Evolutionary conservation across 148 eudicot species (phyloP).

Genomic region (Rhododendron ovatum): DNA sequence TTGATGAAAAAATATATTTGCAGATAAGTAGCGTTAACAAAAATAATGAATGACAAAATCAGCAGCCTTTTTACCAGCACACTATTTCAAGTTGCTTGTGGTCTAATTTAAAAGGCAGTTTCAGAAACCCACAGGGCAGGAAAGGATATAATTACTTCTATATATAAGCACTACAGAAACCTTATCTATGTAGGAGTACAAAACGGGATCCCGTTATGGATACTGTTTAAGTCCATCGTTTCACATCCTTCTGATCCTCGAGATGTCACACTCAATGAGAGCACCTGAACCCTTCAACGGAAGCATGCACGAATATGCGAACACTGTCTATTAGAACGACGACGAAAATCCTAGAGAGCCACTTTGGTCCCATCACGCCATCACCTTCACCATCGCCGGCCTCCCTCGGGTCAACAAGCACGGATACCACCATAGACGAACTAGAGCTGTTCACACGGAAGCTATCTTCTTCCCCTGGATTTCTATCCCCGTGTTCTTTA

Average conservation of each 20-base stretch:
- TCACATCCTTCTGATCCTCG: slow-evolving; percentile 20
- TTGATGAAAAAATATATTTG: no score
- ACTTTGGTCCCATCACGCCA: slow-evolving; percentile 62
- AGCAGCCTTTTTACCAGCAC: no score
- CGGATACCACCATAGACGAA: slow-evolving; percentile 83
- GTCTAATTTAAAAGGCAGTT: no score
- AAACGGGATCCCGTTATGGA: slow-evolving; percentile 28
- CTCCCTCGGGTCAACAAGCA: slow-evolving; percentile 91
- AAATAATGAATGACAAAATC: no score
- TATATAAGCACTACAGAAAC: not conserved
- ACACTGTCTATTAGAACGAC: slow-evolving; percentile 91
- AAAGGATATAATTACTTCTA: not conserved
- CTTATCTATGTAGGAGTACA: slow-evolving; percentile 36
- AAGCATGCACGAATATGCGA: slow-evolving; percentile 86
- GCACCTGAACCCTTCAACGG: slow-evolving; percentile 69
- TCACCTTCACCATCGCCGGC: slow-evolving; percentile 62
- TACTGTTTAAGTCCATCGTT: not conserved
- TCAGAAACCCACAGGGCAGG: not conserved
- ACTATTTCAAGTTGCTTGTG: no score
- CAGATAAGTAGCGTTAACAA: no score
- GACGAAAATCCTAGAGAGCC: slow-evolving; percentile 72
- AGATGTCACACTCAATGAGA: slow-evolving; percentile 57
- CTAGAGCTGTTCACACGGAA: slow-evolving; percentile 37
- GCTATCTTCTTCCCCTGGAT: slow-evolving; percentile 34
- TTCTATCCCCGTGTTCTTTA: slow-evolving; percentile 30